Conservation (phyloP, 2,329 filamentous ascomycete genomes). For the Scleromitrula shiraiana region DNA sequence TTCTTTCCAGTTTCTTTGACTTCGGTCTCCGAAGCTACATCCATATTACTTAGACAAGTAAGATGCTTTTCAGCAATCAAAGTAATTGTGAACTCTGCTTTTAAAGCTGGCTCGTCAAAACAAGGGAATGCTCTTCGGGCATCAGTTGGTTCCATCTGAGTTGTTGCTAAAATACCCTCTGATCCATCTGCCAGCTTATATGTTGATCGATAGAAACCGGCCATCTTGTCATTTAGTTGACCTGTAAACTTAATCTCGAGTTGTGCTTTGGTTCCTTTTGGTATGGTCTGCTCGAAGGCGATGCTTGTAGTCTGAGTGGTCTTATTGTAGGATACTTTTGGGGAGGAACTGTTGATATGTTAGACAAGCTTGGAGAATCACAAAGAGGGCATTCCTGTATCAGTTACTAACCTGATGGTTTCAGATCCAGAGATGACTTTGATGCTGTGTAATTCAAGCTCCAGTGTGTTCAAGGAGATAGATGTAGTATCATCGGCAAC, state of each 20-base stretch:
- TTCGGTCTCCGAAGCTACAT: slow-evolving; percentile 72
- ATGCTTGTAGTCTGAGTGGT: slow-evolving; percentile 76
- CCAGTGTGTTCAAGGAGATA: slow-evolving; percentile 79
- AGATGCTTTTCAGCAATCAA: slow-evolving; percentile 83
- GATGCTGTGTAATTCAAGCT: slow-evolving; percentile 73
- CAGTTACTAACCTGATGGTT: slow-evolving; percentile 36
- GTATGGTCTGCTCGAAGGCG: slow-evolving; percentile 64
- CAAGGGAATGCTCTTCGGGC: slow-evolving; percentile 89
- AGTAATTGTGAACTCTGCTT: slow-evolving; percentile 87
- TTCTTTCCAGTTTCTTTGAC: slow-evolving; percentile 61
- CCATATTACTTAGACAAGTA: slow-evolving; percentile 96
- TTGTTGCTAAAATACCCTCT: slow-evolving; percentile 76
- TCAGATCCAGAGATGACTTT: slow-evolving; percentile 56
- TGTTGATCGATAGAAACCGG: slow-evolving; percentile 92
- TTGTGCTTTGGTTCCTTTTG: slow-evolving; percentile 69
- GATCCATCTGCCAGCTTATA: slow-evolving; percentile 78
- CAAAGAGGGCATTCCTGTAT: not conserved
- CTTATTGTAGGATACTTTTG: slow-evolving; percentile 65
- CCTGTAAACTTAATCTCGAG: slow-evolving; percentile 73
- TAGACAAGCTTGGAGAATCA: slow-evolving; percentile 14
- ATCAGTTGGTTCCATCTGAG: slow-evolving; percentile 96
- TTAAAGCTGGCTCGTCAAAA: slow-evolving; percentile 91
- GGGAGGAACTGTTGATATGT: slow-evolving; percentile 48
- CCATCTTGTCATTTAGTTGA: slow-evolving; percentile 87
- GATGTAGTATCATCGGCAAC: slow-evolving; percentile 77